Evolutionary conservation across 78 protist species (phyloP), one percentile per base, ranked within the genome.

Genomic region (Isochrysis galbana): DNA sequence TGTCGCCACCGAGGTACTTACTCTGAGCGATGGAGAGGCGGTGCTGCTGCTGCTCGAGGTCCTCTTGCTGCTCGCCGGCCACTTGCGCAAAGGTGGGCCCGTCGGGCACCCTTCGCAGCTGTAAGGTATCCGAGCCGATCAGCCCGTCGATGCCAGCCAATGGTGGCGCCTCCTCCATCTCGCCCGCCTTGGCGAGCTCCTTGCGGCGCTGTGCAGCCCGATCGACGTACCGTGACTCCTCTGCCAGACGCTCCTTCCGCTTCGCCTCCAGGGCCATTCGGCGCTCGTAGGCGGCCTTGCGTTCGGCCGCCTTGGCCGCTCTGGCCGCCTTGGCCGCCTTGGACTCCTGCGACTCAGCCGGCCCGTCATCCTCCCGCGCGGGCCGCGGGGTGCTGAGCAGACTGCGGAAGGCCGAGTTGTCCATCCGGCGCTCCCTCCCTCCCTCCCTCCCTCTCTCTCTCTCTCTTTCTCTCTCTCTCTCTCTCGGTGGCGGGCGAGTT

Each of bases 1-100:
- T 26, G 72, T 95, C 97, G 41, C 97, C 97, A 0, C 97, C 97
- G 34, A 95, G 92, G 54, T 29, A 95, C 88, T 95, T 90, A 36
- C 91, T 17, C 88, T 94, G 70, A 26, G 70, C 94, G 32, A 92
- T 83, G 54, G 38, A 26, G 29, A 19, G 41, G 11, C 48, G 46
- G 90, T 82, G 91, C 46, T 25, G 36, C 90, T 87, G 80, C 44
- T 22, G 42, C 44, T 0, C 34, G 32, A 41, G 87, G 38, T 44
- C 89, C 38, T 34, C 44, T 5, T n/a, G 70, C 3, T 23, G 36
- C n/a, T n/a, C n/a, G n/a, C n/a, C n/a, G 74, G 36, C 74, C 74
- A 21, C 74, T 32, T 61, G 84, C 44, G 84, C 84, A 77, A 77
- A 36, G 44, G 84, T 77, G 14, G 84, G 84, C 47, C 17, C 84